phyloP scores from a whole-genome alignment of 495 filamentous ascomycete genomes.

The Penicillium malachiteum region DNA sequence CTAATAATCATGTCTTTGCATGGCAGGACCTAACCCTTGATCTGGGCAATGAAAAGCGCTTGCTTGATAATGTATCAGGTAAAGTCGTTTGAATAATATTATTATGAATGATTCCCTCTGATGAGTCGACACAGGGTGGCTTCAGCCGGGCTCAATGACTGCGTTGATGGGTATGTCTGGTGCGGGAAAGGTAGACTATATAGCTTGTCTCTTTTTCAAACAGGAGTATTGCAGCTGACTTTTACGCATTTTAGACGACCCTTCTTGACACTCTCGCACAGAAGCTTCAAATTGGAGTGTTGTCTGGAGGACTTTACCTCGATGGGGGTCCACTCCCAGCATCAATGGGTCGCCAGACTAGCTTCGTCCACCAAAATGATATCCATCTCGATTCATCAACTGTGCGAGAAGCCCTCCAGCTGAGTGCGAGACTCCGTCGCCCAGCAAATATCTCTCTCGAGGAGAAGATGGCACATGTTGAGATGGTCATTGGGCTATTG shows the following conservation, averaged over 20 bases:
- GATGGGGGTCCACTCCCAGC: conserved; percentile 26
- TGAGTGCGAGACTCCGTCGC: conserved; percentile 48
- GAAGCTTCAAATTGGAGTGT: conserved; percentile 23
- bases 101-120: no score
- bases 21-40: neutral
- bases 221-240: neutral
- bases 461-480: no score
- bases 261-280: conserved; percentile 48
- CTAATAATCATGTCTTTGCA: neutral
- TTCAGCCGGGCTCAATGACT: neutral
- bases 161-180: conserved; percentile 70
- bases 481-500: no score
- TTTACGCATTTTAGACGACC: conserved; percentile 48
- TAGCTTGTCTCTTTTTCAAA: neutral
- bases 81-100: neutral
- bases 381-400: conserved; percentile 55
- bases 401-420: conserved; percentile 47
- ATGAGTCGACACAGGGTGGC: neutral
- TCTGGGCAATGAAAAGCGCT: neutral
- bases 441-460: conserved; percentile 3
- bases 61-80: neutral
- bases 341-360: conserved; percentile 47
- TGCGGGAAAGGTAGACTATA: conserved; percentile 50
- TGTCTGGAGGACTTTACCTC: conserved; percentile 30
- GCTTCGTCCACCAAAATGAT: conserved; percentile 70